These are phyloP conservation scores for Leishmania major DNA, from an alignment of 208 protist genomes.

Conservation along the genomic window DNA sequence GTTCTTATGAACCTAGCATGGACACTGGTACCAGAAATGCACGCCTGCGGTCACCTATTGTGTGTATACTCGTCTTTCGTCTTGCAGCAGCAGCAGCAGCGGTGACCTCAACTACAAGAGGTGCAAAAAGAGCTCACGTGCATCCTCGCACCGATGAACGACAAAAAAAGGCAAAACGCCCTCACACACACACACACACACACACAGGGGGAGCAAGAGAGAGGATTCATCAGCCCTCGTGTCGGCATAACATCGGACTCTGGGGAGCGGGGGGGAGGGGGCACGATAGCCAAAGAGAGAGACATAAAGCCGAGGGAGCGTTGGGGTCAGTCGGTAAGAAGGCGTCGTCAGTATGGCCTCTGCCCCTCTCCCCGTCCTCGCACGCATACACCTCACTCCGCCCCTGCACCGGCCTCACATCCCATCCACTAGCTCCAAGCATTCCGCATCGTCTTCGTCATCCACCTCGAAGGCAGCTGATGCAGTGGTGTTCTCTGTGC, in stretches of 20 bases:
- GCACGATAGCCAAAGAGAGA: background rate
- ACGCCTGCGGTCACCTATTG: background rate
- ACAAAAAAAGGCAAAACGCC: background rate
- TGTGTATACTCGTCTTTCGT: background rate
- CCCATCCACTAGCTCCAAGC: conserved; percentile 72
- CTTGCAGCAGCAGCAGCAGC: conserved; percentile 5
- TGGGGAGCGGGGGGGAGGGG: background rate
- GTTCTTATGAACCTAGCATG: background rate
- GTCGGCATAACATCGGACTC: background rate
- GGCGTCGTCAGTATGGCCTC: background rate
- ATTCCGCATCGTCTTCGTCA: conserved; percentile 62
- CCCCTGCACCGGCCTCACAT: conserved; percentile 31
- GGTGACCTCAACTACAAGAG: background rate
- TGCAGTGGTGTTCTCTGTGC: background rate
- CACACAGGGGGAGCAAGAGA: background rate
- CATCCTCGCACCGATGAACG: background rate
- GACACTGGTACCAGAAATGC: background rate
- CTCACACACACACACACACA: background rate
- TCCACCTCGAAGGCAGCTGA: conserved; percentile 4
- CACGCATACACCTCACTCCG: background rate
- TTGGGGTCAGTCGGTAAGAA: background rate
- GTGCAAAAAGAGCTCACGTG: background rate
- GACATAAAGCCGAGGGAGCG: background rate
- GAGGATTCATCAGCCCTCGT: background rate
- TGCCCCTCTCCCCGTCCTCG: background rate